Evolutionary conservation across 768 basidiomycete genomes (phyloP), one percentile per base, ranked within the genome.

Genomic region (Phaeotremella fagi): DNA sequence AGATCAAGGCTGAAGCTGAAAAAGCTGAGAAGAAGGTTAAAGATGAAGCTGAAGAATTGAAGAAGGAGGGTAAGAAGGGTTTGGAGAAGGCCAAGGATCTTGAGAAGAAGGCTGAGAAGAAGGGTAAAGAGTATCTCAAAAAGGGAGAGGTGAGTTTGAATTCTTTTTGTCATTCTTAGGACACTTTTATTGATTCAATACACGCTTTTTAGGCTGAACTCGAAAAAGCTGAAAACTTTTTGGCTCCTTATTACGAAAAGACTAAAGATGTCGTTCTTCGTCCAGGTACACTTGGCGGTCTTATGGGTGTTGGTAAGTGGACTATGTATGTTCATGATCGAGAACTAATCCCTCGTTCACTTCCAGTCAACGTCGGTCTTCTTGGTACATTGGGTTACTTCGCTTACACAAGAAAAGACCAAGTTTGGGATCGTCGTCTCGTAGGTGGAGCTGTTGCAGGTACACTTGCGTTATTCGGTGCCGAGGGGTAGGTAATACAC

Each of bases 211-310:
- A 67, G 65, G 59, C 50, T 42, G 71, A 73, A 36, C 44, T 74
- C 23, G 48, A 71, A 35, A 56, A 68, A 24, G 73, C 66, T 27
- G 73, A 74, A 53, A 57, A 48, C 42, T 59, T 54, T 35, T 50
- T 65, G 33, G 69, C 53, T 14, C 58, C 59, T 14, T 74, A 74
- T 61, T 66, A 61, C 59, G 78, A 79, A 26, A 82, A 84, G 66
- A 79, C 80, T 25, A 67, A 75, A 47, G 78, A 83, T 51, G 61
- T 80, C 60, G 62, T 87, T 23, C 75, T 87, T 54, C 79, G 81
- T 25, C 86, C 86, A 14, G 82, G 82, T 23, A 81, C 85, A 46
- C 83, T 83, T 9, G 85, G 87, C 24, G 86, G 87, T 37, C 75
- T 87, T 25, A 61, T 88, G 55, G 86, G 86, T 37, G 68, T 88